phyloP scores from a whole-genome alignment of 441 rosid genomes.

The Geranium incanum region DNA sequence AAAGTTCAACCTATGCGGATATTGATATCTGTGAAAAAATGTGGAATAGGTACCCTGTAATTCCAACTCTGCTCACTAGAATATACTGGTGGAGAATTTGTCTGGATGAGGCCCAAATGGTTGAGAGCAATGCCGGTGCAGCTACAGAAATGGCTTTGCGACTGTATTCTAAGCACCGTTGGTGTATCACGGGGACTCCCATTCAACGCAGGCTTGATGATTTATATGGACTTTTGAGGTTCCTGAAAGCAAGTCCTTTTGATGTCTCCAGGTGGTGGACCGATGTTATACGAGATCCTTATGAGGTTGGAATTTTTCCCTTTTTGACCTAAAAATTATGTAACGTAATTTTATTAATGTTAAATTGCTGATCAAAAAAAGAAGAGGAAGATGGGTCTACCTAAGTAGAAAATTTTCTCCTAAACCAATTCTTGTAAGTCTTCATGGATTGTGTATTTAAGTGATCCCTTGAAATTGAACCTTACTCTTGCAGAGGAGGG shows the following conservation, averaged over 20 bases:
- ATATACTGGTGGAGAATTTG: conserved; percentile 97
- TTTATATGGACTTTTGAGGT: conserved; percentile 74
- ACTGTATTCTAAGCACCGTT: conserved; percentile 66
- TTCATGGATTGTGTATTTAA: conserved; percentile 1
- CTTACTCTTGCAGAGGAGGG: conserved; percentile 50
- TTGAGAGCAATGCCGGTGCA: conserved; percentile 85
- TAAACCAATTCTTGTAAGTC: background rate
- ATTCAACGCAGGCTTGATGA: conserved; percentile 95
- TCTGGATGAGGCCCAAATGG: conserved; percentile 99
- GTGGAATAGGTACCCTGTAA: conserved; percentile 77
- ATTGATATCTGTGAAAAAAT: conserved; percentile 11
- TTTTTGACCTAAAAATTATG: background rate
- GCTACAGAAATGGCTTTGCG: conserved; percentile 96
- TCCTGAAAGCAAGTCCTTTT: conserved; percentile 76
- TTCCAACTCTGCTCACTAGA: conserved; percentile 85
- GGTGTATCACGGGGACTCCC: conserved; percentile 98
- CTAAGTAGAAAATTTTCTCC: background rate
- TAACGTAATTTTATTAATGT: background rate
- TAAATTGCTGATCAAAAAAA: no score
- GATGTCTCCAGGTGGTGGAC: conserved; percentile 83
- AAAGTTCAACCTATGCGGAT: background rate
- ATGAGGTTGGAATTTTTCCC: conserved; percentile 47
- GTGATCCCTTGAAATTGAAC: conserved; percentile 12
- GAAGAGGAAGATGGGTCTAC: background rate
- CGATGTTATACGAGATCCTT: conserved; percentile 84